Conservation (phyloP, 768 basidiomycete genomes). For the Brasilioporus rufonigricans region DNA sequence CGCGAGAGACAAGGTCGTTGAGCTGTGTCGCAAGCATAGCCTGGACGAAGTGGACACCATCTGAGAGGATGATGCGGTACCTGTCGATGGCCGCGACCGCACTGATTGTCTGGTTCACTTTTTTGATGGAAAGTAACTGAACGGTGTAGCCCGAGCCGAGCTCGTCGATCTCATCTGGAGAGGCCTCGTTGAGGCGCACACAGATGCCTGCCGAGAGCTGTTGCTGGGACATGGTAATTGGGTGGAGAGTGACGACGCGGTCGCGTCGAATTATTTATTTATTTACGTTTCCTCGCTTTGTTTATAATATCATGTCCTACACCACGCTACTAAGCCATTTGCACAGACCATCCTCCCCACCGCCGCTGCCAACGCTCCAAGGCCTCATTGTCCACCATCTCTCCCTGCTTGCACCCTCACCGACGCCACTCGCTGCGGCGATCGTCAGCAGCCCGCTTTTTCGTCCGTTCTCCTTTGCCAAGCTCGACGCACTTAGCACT, state of each 20-base stretch:
- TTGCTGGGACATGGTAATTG: conserved; percentile 38
- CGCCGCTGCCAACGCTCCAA: conserved; percentile 23
- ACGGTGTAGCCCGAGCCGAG: conserved; percentile 47
- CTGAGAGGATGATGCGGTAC: conserved; percentile 84
- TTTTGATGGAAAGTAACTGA: conserved; percentile 84
- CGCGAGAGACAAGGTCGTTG: conserved; percentile 68
- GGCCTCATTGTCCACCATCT: conserved; percentile 30
- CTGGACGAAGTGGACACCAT: conserved; percentile 83
- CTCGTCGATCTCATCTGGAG: conserved; percentile 27
- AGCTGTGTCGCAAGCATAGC: conserved; percentile 94
- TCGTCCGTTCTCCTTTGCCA: conserved; percentile 28
- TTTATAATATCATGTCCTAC: conserved; percentile 21
- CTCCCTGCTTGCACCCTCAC: conserved; percentile 23
- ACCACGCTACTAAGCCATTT: conserved; percentile 25
- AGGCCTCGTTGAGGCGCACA: conserved; percentile 43
- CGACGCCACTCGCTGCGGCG: conserved; percentile 34
- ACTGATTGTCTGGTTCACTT: conserved; percentile 45
- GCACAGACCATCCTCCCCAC: conserved; percentile 23
- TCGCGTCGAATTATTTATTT: conserved; percentile 14
- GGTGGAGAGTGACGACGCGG: not conserved
- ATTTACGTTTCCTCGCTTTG: not conserved
- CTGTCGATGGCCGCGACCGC: conserved; percentile 46
- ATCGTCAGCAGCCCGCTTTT: conserved; percentile 32
- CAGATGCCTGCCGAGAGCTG: conserved; percentile 56
- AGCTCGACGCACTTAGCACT: conserved; percentile 26